phyloP scores from a whole-genome alignment of 116 monocot genomes.

The Posidonia oceanica region DNA sequence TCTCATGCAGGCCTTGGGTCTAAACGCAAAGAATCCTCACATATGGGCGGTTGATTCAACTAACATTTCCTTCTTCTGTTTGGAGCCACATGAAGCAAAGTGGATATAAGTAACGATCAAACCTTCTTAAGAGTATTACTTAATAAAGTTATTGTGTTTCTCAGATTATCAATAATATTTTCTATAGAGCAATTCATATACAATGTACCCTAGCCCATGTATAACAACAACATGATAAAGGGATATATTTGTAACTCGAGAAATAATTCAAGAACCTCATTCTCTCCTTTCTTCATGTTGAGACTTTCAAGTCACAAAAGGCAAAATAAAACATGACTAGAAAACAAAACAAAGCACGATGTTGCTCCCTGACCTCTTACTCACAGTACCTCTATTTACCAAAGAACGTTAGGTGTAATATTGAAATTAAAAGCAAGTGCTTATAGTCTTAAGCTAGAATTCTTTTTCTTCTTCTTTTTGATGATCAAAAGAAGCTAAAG shows the following conservation, averaged over 20 bases:
- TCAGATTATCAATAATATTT: background rate
- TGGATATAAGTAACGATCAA: too few relatives aligned
- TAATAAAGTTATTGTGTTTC: background rate
- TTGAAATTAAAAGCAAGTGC: background rate
- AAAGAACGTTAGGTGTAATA: background rate
- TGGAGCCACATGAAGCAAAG: too few relatives aligned
- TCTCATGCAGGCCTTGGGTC: too few relatives aligned
- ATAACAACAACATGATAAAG: background rate
- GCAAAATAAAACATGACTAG: background rate
- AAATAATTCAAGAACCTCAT: background rate
- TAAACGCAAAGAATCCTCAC: too few relatives aligned
- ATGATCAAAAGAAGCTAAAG: constrained; percentile 41
- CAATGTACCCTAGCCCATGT: background rate
- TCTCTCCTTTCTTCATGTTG: background rate
- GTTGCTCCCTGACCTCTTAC: background rate
- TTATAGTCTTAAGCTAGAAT: background rate
- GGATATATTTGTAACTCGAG: background rate
- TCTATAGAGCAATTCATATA: background rate
- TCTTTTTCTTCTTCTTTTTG: background rate
- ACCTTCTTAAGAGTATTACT: background rate
- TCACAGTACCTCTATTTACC: background rate
- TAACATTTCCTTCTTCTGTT: too few relatives aligned
- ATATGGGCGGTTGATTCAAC: too few relatives aligned
- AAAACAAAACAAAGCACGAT: background rate
- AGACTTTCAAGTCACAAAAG: background rate